A percentile compares a stretch with the other conserved stretches of the same genome.
phyloP scores from a whole-genome alignment of 208 protist genomes.

The Wallacemonas sp. region DNA sequence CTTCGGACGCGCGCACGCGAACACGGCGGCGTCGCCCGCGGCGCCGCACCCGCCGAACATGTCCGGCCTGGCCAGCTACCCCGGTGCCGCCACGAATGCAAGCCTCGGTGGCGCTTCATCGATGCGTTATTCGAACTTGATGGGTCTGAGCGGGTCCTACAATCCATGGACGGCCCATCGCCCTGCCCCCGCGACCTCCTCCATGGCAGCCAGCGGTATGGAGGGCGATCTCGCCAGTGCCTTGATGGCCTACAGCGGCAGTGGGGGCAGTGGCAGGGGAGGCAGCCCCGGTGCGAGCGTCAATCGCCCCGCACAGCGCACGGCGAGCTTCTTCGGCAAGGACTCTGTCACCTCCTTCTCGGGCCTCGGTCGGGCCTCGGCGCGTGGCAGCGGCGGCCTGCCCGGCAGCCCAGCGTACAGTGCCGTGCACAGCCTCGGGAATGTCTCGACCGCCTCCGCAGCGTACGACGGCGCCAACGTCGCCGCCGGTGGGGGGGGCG shows the following conservation, averaged over 20 bases:
- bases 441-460: background rate
- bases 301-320: no score
- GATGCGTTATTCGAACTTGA: background rate
- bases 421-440: background rate
- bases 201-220: no score
- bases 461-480: no score
- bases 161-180: background rate
- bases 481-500: background rate
- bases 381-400: no score
- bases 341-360: no score
- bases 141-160: constrained; percentile 3
- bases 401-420: no score
- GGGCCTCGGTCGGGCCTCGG: no score
- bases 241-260: no score
- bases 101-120: background rate
- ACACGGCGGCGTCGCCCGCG: background rate
- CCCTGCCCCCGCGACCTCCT: background rate
- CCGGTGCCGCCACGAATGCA: background rate
- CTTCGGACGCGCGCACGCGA: background rate
- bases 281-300: no score
- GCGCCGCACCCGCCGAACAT: background rate
- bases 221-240: no score
- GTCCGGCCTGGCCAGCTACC: background rate
- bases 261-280: no score
- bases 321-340: no score